phyloP scores from a whole-genome alignment of 495 filamentous ascomycete genomes.

The Podospora pseudocomata region DNA sequence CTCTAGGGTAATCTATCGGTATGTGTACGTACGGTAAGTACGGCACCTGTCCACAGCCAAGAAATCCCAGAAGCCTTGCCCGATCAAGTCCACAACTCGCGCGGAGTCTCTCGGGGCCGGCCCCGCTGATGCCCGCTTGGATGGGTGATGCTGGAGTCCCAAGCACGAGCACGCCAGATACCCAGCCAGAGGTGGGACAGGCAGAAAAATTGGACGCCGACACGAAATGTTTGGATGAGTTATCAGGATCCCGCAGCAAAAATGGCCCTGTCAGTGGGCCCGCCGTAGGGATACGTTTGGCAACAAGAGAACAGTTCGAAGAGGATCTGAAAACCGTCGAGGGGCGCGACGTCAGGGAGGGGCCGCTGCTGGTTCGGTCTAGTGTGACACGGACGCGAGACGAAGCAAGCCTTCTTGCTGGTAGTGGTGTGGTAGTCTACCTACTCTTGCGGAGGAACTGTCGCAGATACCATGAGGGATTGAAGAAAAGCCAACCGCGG shows the following conservation, averaged over 20 bases:
- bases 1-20: constrained; percentile 13
- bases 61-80: constrained; percentile 16
- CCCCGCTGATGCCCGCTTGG: constrained; percentile 11
- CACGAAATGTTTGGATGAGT: constrained; percentile 12
- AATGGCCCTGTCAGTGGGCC: constrained; percentile 5
- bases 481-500: background rate
- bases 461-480: background rate
- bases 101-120: constrained; percentile 7
- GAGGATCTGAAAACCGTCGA: background rate
- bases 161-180: constrained; percentile 2
- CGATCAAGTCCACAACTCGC: constrained; percentile 24
- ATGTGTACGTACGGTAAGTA: background rate
- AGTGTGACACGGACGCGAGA: constrained; percentile 7
- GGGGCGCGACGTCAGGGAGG: background rate
- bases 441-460: background rate
- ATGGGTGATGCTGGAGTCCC: background rate
- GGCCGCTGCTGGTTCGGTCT: background rate
- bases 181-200: constrained; percentile 4
- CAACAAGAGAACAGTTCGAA: background rate
- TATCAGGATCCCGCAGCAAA: constrained; percentile 19
- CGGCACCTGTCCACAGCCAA: background rate
- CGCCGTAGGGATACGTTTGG: background rate
- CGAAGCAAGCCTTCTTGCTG: constrained; percentile 8
- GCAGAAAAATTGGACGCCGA: constrained; percentile 7
- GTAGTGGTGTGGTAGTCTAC: background rate